These are phyloP conservation scores for Teratosphaeria viscida DNA, from an alignment of 2,329 filamentous ascomycete species.

Conservation along the genomic window DNA sequence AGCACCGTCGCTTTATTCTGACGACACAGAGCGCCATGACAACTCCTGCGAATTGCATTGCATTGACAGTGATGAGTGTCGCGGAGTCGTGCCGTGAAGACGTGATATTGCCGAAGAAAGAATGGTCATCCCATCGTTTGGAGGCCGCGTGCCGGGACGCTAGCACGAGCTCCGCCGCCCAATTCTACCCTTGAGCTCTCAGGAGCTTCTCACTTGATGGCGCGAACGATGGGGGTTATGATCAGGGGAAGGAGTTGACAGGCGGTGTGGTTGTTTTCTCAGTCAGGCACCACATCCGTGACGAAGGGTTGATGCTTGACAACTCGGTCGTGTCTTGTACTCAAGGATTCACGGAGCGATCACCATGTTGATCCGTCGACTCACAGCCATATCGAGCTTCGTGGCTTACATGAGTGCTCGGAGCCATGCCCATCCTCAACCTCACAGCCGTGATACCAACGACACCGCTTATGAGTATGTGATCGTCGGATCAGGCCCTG, in stretches of 20 bases:
- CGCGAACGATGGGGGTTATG: too few species aligned
- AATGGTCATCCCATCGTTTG: background rate
- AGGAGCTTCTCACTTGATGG: background rate
- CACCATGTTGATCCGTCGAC: background rate
- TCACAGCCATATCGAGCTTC: background rate
- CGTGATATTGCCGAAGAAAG: background rate
- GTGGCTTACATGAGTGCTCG: background rate
- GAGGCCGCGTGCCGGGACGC: background rate
- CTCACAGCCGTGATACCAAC: conserved; percentile 27
- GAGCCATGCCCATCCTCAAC: background rate
- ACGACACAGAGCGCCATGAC: background rate
- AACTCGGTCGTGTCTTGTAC: background rate
- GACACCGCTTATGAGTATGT: conserved; percentile 47
- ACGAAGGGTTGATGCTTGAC: background rate
- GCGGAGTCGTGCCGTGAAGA: background rate
- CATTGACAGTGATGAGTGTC: background rate
- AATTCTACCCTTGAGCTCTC: background rate
- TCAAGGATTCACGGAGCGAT: background rate
- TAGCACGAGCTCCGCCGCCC: background rate
- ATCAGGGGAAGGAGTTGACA: too few species aligned
- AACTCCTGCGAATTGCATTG: background rate
- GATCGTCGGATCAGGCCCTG: conserved; percentile 50
- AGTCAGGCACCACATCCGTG: too few species aligned
- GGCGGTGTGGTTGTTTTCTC: background rate
- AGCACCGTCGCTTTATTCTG: too few species aligned